These are phyloP conservation scores for Pythium periplocum DNA, from an alignment of 352 stramenopile species.

Conservation along the genomic window DNA sequence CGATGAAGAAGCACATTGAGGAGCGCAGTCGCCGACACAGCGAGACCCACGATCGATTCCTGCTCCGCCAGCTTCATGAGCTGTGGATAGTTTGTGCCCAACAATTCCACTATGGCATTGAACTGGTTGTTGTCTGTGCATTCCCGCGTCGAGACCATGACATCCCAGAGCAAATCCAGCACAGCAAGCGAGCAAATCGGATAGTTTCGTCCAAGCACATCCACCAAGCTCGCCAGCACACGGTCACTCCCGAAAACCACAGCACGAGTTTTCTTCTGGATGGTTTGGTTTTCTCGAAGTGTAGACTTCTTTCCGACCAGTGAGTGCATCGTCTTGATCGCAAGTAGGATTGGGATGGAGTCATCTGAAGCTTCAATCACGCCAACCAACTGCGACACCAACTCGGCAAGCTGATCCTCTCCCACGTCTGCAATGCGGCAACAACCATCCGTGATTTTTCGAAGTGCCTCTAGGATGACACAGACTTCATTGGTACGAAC, in stretches of 20 bases:
- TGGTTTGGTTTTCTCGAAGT: slow-evolving; percentile 25
- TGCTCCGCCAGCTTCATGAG: slow-evolving; percentile 50
- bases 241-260: slow-evolving; percentile 65
- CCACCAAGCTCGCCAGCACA: slow-evolving; percentile 46
- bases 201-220: slow-evolving; percentile 39
- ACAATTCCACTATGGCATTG: slow-evolving; percentile 54
- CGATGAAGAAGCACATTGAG: slow-evolving; percentile 73
- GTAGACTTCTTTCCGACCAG: slow-evolving; percentile 46
- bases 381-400: slow-evolving; percentile 4
- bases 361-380: slow-evolving; percentile 44
- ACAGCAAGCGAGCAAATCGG: slow-evolving; percentile 44
- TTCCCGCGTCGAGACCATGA: slow-evolving; percentile 46
- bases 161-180: slow-evolving; percentile 61
- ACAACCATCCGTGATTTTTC: slow-evolving; percentile 62
- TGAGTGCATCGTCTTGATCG: slow-evolving; percentile 57
- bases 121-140: slow-evolving; percentile 79
- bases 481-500: slow-evolving; percentile 60
- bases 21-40: slow-evolving; percentile 47
- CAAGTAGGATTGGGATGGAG: slow-evolving; percentile 48
- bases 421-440: slow-evolving; percentile 56
- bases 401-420: slow-evolving; percentile 21
- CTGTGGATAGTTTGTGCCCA: slow-evolving; percentile 39
- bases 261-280: slow-evolving; percentile 51
- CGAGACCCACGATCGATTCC: slow-evolving; percentile 45
- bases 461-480: slow-evolving; percentile 67